These are phyloP conservation scores for Linum lewisii DNA, from an alignment of 345 rosid species.

Conservation along the genomic window DNA sequence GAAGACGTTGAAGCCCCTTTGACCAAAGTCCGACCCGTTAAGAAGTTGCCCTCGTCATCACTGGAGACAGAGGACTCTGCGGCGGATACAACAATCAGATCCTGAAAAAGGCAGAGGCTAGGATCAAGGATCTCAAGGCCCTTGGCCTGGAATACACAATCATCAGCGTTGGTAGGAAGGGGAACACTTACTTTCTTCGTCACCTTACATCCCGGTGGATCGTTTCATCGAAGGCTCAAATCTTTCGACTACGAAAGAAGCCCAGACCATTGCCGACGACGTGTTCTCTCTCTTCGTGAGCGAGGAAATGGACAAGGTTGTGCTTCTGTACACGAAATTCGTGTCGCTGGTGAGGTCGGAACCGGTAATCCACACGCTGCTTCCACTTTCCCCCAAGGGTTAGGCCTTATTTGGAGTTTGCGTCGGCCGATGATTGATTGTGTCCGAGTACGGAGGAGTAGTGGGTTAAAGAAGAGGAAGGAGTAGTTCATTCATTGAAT, in stretches of 20 bases:
- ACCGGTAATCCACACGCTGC: constrained; percentile 81
- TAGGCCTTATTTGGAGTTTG: too few relatives aligned
- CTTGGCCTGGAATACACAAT: constrained; percentile 59
- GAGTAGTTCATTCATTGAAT: too few relatives aligned
- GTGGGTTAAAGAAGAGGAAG: too few relatives aligned
- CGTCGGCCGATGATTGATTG: too few relatives aligned
- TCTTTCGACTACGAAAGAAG: constrained; percentile 29
- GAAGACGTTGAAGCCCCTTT: constrained; percentile 81
- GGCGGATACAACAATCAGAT: constrained; percentile 67
- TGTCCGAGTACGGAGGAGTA: too few relatives aligned
- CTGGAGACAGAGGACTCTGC: constrained; percentile 88
- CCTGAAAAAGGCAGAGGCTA: constrained; percentile 66
- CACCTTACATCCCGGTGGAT: constrained; percentile 75
- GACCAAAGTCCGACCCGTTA: constrained; percentile 79
- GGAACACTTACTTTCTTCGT: constrained; percentile 61
- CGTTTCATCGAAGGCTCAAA: constrained; percentile 20
- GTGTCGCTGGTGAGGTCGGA: constrained; percentile 77
- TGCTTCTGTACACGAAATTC: constrained; percentile 86
- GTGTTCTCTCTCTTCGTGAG: constrained; percentile 34
- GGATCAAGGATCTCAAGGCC: constrained; percentile 55
- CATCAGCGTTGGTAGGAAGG: constrained; percentile 89
- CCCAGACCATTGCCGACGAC: constrained; percentile 28
- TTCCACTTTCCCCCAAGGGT: constrained; percentile 87
- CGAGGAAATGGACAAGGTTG: constrained; percentile 90
- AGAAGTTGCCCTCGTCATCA: constrained; percentile 83